These are phyloP conservation scores for Thymus quinquecostatus DNA, from an alignment of 257 asterid genomes.

Conservation along the genomic window DNA sequence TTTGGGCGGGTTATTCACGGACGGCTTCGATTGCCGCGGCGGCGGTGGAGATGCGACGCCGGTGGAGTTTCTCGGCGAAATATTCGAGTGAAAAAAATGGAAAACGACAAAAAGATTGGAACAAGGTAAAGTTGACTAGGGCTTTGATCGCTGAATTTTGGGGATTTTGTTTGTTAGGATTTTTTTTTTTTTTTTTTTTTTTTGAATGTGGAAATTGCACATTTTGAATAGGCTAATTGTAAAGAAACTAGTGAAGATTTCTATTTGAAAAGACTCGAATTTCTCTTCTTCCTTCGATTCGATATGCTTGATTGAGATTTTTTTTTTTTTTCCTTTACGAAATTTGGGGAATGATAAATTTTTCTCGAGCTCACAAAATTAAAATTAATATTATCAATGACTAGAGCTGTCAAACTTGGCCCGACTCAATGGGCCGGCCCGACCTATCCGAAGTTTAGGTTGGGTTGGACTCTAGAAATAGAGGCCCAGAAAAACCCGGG, in stretches of 20 bases:
- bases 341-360: neutral
- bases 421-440: too few relatives aligned
- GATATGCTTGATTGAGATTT: too few relatives aligned
- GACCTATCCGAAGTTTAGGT: too few relatives aligned
- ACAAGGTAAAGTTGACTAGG: conserved; percentile 29
- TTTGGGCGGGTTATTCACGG: conserved; percentile 26
- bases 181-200: neutral
- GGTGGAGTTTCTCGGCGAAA: conserved; percentile 49
- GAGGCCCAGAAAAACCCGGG: too few relatives aligned
- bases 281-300: neutral
- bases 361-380: too few relatives aligned
- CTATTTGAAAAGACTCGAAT: neutral
- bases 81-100: conserved; percentile 14
- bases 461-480: too few relatives aligned
- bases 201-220: too few relatives aligned
- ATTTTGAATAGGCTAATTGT: neutral
- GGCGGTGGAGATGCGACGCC: conserved; percentile 40
- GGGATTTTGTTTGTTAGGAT: neutral
- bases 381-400: too few relatives aligned
- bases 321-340: neutral
- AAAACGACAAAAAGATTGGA: neutral
- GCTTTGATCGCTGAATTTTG: conserved; percentile 27
- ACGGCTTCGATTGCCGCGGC: conserved; percentile 34
- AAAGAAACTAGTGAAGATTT: neutral
- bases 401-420: too few relatives aligned